Base-by-base conservation (phyloP, 2,329 filamentous ascomycete genomes). In the Zasmidium cellare region DNA sequence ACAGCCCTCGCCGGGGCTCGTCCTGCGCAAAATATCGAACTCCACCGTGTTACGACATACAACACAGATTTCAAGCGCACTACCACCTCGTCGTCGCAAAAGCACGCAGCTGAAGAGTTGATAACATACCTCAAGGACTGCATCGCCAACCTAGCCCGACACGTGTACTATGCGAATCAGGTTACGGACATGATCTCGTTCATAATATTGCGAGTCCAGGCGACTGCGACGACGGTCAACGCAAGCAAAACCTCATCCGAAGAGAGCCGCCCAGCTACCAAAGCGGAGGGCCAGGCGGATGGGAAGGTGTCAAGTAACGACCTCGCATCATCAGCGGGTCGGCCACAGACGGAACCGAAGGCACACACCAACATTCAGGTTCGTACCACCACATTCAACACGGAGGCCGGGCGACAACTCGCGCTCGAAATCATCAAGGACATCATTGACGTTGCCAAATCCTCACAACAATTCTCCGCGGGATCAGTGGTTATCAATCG, bases 161-260 rank as follows among this genome's bases (percentile, higher is more conserved):
- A 99, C 70, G 87, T 97, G 28, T 99, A 99, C 78, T 99, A 99
- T 72, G 90, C 90, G 1, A 93, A 97, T 67, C 94, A 99, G 74
- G 91, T 97, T 55, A 87, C 90, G 1, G 94, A 99, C 74, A 97
- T 97, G 91, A 86, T 97, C 52, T 84, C 87, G 19, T 86, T 91
- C 0, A 87, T 97, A 46, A 77, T 97, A 16, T 78, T 84, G 25
- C 87, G 91, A 19, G 80, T 97, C 25, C 94, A 90, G 73, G 90
- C 92, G 11, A 66, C 62, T 51, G 55, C 68, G 11, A 56, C 67
- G 9, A 56, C 63, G 23, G 62, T 55, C 24, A 63, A 16, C 77
- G 80, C 41, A 55, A 18, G 35, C 35, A 54, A 50, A 52, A 47
- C 47, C 46, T 58, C 18, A 53, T 63, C 44, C 51, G 59, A 49